Evolutionary conservation across 768 basidiomycete genomes (phyloP).

Genomic region (Kwoniella sp.): DNA sequence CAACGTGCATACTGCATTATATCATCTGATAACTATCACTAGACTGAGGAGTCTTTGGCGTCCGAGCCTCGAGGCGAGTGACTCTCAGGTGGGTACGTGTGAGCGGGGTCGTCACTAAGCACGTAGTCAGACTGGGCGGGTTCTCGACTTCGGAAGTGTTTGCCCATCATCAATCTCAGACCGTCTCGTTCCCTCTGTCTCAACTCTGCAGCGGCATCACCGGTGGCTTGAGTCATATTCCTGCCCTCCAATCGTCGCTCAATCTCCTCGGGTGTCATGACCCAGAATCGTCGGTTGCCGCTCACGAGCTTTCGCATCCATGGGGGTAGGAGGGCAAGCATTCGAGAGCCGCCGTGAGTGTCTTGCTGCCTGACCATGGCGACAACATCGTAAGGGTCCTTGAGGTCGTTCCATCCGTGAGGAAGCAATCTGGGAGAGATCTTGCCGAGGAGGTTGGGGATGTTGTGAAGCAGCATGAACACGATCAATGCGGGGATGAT

Average conservation of each 20-base stretch:
- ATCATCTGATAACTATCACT: not conserved
- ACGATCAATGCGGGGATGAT: slow-evolving; percentile 76
- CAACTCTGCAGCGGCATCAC: slow-evolving; percentile 37
- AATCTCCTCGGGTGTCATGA: slow-evolving; percentile 46
- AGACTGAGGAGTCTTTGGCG: not conserved
- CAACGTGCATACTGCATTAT: no score
- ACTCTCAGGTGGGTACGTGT: not conserved
- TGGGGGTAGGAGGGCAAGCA: slow-evolving; percentile 40
- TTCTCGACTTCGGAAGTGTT: slow-evolving; percentile 1
- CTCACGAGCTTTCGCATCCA: slow-evolving; percentile 45
- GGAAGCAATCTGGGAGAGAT: slow-evolving; percentile 55
- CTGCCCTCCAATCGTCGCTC: slow-evolving; percentile 41
- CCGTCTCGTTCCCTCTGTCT: slow-evolving; percentile 44
- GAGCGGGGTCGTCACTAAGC: not conserved
- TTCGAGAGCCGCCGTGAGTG: slow-evolving; percentile 22
- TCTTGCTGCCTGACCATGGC: slow-evolving; percentile 42
- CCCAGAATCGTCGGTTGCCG: slow-evolving; percentile 46
- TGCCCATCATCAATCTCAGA: slow-evolving; percentile 38
- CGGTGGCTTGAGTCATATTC: slow-evolving; percentile 32
- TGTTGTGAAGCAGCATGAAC: slow-evolving; percentile 73
- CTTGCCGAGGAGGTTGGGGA: slow-evolving; percentile 65
- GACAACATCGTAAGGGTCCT: slow-evolving; percentile 44
- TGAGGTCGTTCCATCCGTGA: slow-evolving; percentile 48
- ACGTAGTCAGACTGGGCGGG: not conserved
- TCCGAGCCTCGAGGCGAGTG: not conserved